These are phyloP conservation scores for Arachnopeziza araneosa DNA, from an alignment of 2,329 filamentous ascomycete species.

Conservation along the genomic window DNA sequence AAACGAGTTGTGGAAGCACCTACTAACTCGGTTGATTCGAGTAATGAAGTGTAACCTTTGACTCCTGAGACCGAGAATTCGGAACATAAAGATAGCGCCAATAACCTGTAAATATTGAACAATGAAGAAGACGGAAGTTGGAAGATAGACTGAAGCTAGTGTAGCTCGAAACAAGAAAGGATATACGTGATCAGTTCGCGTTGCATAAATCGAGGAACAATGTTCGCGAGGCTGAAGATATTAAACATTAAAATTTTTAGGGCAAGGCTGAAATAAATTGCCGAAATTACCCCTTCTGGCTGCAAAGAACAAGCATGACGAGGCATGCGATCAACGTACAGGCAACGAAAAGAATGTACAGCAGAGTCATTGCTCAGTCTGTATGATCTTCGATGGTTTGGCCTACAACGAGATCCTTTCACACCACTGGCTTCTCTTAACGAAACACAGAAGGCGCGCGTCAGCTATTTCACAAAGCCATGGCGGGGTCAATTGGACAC, in stretches of 20 bases:
- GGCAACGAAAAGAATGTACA: neutral
- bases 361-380: neutral
- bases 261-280: neutral
- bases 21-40: neutral
- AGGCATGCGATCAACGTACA: conserved; percentile 1
- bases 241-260: neutral
- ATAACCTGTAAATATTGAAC: neutral
- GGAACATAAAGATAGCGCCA: neutral
- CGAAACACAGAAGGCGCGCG: neutral
- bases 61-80: neutral
- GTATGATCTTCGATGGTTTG: neutral
- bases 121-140: neutral
- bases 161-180: neutral
- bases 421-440: neutral
- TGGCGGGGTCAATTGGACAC: conserved; percentile 25
- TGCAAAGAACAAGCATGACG: neutral
- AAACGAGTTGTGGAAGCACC: neutral
- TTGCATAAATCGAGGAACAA: neutral
- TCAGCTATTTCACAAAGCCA: conserved; percentile 3
- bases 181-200: neutral
- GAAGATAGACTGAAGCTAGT: neutral
- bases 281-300: neutral
- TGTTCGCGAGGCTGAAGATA: conserved; percentile 1
- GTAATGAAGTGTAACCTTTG: neutral
- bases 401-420: neutral